Conservation (phyloP, 1,139 yeast genomes). For the Sugiyamaella grinbergsii region DNA sequence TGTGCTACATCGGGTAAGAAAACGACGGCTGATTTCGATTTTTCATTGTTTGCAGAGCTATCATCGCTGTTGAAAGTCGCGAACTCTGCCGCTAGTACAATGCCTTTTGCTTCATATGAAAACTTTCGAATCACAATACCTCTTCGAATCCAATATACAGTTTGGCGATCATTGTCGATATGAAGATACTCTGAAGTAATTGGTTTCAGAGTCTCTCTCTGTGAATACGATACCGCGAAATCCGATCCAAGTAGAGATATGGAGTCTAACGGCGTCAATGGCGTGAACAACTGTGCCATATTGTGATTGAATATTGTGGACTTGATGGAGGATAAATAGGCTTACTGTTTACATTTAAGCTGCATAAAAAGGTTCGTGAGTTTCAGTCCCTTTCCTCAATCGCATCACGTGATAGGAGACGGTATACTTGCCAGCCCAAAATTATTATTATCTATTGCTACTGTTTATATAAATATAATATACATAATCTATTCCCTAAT, state of each 20-base stretch:
- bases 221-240: not conserved
- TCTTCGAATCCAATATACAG: conserved; percentile 53
- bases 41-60: not conserved
- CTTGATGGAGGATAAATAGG: too few relatives aligned
- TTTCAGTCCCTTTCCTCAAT: too few relatives aligned
- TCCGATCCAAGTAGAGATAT: conserved; percentile 5
- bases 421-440: too few relatives aligned
- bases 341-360: too few relatives aligned
- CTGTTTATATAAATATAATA: not conserved
- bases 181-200: conserved; percentile 15
- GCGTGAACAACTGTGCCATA: conserved; percentile 8
- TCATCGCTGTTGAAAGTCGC: conserved; percentile 43
- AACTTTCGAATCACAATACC: conserved; percentile 53
- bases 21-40: conserved; percentile 30
- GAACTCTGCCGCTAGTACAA: conserved; percentile 54
- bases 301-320: too few relatives aligned
- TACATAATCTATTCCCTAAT: conserved; percentile 1
- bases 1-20: conserved; percentile 42
- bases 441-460: too few relatives aligned
- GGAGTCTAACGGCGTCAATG: not conserved
- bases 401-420: too few relatives aligned
- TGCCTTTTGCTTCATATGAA: conserved; percentile 48
- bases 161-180: conserved; percentile 1
- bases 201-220: not conserved
- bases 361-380: too few relatives aligned